These are phyloP conservation scores for Tetrahymena thermophila DNA, from an alignment of 73 alveolate species.

Conservation along the genomic window DNA sequence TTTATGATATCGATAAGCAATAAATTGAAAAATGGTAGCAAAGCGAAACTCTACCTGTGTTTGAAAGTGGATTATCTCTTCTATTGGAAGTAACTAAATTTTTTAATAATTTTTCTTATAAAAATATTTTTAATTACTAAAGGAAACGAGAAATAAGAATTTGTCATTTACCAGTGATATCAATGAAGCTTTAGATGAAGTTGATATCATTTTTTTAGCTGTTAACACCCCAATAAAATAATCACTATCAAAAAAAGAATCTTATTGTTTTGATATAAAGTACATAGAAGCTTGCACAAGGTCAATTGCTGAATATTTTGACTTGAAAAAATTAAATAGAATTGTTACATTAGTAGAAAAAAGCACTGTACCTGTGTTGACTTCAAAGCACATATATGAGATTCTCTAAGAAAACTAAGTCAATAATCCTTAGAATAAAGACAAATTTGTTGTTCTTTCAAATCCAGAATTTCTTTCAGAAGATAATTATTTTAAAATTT, in stretches of 20 bases:
- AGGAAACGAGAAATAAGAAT: slow-evolving; percentile 40
- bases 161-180: slow-evolving; percentile 70
- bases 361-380: slow-evolving; percentile 93
- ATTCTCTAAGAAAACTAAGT: slow-evolving; percentile 24
- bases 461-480: slow-evolving; percentile 98
- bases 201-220: slow-evolving; percentile 64
- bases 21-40: slow-evolving; percentile 64
- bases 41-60: neutral
- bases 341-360: slow-evolving; percentile 74
- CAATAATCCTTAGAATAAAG: slow-evolving; percentile 19
- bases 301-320: slow-evolving; percentile 31
- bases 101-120: neutral
- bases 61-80: slow-evolving; percentile 13
- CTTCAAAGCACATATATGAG: slow-evolving; percentile 59
- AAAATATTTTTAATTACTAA: neutral
- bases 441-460: slow-evolving; percentile 64
- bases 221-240: slow-evolving; percentile 93
- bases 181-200: slow-evolving; percentile 42
- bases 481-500: slow-evolving; percentile 28
- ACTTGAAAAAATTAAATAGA: slow-evolving; percentile 18
- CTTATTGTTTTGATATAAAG: slow-evolving; percentile 62
- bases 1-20: slow-evolving; percentile 70
- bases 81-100: slow-evolving; percentile 23
- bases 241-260: slow-evolving; percentile 59
- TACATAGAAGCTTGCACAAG: slow-evolving; percentile 50